Evolutionary conservation across 345 rosid species (phyloP).

Genomic region (Camelina hispida): DNA sequence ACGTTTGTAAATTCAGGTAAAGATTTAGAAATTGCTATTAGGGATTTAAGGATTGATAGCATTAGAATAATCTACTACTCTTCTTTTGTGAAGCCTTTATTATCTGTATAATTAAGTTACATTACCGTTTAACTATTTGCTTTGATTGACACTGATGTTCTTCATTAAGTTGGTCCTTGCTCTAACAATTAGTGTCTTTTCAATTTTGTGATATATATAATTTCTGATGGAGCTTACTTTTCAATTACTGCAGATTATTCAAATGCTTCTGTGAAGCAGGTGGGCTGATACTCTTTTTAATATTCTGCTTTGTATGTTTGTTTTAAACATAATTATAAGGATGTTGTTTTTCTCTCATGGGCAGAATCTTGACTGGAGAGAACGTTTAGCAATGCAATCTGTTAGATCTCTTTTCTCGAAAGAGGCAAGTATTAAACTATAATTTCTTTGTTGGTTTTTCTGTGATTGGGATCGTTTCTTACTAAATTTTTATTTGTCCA

Average conservation of each 20-base stretch:
- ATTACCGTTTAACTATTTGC: constrained; percentile 2
- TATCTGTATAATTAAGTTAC: constrained; percentile 4
- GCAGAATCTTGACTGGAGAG: constrained; percentile 89
- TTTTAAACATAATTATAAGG: neutral
- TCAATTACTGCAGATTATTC: constrained; percentile 59
- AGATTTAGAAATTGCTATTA: neutral
- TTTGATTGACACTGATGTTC: constrained; percentile 19
- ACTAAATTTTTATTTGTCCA: constrained; percentile 33
- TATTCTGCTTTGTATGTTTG: neutral
- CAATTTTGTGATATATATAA: neutral
- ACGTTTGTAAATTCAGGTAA: constrained; percentile 1
- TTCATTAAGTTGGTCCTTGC: neutral
- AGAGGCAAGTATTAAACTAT: constrained; percentile 63
- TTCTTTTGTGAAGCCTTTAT: neutral
- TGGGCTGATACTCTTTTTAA: constrained; percentile 18
- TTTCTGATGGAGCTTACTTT: constrained; percentile 22
- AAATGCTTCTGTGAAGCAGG: constrained; percentile 59
- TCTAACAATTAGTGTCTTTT: constrained; percentile 10
- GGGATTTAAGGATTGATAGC: neutral
- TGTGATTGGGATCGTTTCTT: constrained; percentile 3
- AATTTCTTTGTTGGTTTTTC: neutral
- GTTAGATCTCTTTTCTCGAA: constrained; percentile 69
- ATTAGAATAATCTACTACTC: neutral
- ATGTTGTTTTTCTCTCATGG: too few species aligned
- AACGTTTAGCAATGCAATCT: constrained; percentile 69